A percentile compares a stretch with the other conserved stretches of the same genome.
Evolutionary conservation across 2,329 filamentous ascomycete species (phyloP).

Genomic region (Fusarium sp.): DNA sequence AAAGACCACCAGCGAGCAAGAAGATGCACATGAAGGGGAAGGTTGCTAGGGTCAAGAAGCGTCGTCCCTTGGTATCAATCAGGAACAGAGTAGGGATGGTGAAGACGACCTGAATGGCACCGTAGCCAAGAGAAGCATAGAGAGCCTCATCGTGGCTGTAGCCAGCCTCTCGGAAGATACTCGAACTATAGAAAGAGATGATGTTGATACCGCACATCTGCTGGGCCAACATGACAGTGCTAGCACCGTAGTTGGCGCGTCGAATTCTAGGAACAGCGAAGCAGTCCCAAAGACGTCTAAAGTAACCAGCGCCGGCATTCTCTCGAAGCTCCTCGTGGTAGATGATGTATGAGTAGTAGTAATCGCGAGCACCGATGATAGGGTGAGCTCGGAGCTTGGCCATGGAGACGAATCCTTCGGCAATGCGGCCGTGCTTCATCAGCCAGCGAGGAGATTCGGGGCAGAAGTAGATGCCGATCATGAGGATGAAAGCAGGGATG

Average conservation of each 20-base stretch:
- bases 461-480: conserved; percentile 69
- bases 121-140: conserved; percentile 24
- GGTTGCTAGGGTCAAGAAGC: conserved; percentile 16
- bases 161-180: conserved; percentile 10
- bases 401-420: conserved; percentile 70
- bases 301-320: conserved; percentile 54
- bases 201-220: conserved; percentile 77
- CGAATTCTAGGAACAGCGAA: conserved; percentile 77
- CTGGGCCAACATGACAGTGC: conserved; percentile 83
- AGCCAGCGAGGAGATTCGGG: conserved; percentile 74
- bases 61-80: conserved; percentile 29
- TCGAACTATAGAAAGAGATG: conserved; percentile 31
- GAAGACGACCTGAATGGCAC: conserved; percentile 26
- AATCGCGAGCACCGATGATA: conserved; percentile 69
- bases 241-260: conserved; percentile 79
- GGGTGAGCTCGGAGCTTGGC: conserved; percentile 63
- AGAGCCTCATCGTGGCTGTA: conserved; percentile 10
- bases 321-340: conserved; percentile 57
- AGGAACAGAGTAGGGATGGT: conserved; percentile 31
- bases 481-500: conserved; percentile 66
- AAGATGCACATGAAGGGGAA: conserved; percentile 32
- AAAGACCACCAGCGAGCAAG: conserved; percentile 7
- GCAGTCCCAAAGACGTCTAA: conserved; percentile 68
- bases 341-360: conserved; percentile 66
- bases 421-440: conserved; percentile 73